These are phyloP conservation scores for Plasmodium gaboni DNA, from an alignment of 169 alveolate genomes.

Conservation along the genomic window DNA sequence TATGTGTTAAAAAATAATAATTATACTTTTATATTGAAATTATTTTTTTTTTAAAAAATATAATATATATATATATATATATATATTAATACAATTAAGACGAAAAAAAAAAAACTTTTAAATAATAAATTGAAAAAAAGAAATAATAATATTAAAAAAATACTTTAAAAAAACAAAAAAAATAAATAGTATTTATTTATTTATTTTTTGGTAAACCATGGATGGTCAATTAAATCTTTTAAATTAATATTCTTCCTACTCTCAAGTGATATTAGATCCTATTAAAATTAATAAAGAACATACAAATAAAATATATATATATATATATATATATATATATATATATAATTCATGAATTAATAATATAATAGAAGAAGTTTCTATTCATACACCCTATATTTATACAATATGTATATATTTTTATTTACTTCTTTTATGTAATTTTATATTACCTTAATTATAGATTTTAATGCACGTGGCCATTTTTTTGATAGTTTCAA, in stretches of 20 bases:
- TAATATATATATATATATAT: too few species aligned
- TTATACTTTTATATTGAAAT: too few species aligned
- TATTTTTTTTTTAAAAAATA: too few species aligned
- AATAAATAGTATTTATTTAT: too few species aligned
- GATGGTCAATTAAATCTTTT: constrained; percentile 39
- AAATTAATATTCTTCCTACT: constrained; percentile 31
- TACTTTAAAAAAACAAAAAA: too few species aligned
- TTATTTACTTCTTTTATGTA: background rate
- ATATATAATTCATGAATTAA: background rate
- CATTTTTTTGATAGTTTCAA: constrained; percentile 38
- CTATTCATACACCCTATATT: background rate
- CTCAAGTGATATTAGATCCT: constrained; percentile 31
- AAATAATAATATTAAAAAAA: too few species aligned
- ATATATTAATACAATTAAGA: too few species aligned
- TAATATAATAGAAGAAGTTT: background rate
- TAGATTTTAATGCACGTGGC: constrained; percentile 37
- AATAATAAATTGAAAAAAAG: too few species aligned
- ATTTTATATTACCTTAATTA: constrained; percentile 24
- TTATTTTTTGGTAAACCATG: constrained; percentile 14
- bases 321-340: background rate
- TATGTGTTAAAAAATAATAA: too few species aligned
- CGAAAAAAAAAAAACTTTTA: too few species aligned
- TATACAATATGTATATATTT: background rate
- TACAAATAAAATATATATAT: background rate
- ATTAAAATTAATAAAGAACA: background rate